phyloP scores from a whole-genome alignment of 2,329 filamentous ascomycete genomes.

The Podosphaera aphanis region DNA sequence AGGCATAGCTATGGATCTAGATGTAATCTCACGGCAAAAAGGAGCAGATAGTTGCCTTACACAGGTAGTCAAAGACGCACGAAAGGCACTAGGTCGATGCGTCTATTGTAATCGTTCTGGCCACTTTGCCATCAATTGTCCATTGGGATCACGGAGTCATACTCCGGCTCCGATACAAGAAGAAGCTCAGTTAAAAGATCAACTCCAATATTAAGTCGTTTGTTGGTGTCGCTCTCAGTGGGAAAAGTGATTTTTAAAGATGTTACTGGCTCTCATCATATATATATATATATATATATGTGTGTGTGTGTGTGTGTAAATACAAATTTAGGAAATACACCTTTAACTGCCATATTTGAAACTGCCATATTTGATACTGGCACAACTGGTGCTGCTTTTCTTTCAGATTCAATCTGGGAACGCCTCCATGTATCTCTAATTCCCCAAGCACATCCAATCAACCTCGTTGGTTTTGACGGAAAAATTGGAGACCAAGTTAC shows the following conservation, averaged over 20 bases:
- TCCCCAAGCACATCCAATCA: background rate
- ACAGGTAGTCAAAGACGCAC: no score
- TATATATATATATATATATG: no score
- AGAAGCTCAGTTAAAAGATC: slow-evolving; percentile 1
- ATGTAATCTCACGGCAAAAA: no score
- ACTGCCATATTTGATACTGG: slow-evolving; percentile 1
- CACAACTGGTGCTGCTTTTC: background rate
- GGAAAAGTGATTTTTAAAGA: background rate
- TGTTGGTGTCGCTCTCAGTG: background rate
- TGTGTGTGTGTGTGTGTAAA: no score
- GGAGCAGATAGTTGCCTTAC: no score
- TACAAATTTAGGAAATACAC: background rate
- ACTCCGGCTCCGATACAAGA: no score
- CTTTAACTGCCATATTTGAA: no score
- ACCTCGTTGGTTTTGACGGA: background rate
- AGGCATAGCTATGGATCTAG: no score
- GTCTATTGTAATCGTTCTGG: no score
- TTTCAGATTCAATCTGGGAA: background rate
- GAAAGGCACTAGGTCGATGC: no score
- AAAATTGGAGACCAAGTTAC: background rate
- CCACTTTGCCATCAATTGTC: no score
- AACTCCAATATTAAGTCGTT: background rate
- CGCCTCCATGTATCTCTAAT: background rate
- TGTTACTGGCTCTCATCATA: background rate
- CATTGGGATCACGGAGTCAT: no score